Base-by-base conservation (phyloP, 208 protist genomes). In the Vickermania spadyakhi region DNA sequence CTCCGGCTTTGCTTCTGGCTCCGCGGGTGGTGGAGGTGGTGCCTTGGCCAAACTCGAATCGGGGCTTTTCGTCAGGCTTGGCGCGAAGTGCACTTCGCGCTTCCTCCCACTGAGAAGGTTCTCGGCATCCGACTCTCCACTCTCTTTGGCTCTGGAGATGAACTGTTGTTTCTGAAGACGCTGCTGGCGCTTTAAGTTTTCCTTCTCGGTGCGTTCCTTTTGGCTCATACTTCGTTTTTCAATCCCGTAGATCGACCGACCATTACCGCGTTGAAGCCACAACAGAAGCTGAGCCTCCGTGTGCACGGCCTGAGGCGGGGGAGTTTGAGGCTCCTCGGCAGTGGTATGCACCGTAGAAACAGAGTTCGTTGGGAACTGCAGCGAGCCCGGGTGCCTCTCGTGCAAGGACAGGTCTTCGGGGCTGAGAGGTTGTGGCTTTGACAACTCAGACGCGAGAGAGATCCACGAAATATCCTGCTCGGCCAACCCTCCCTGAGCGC, bases 211-310 rank as follows among this genome's bases (percentile, higher is more conserved):
- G 5, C 51, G 51, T 7, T 27, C 13, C 51, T 55, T 55, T 23
- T 27, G 51, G 7, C 11, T 45, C 36, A 45, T 45, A 18, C 52
- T n/a, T n/a, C 5, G 11, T 56, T 56, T 22, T 60, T 64, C 42
- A n/a, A 66, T 57, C 26, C 64, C 59, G 59, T 75, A 75, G 21
- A 75, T 64, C 18, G 55, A 64, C 2, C 58, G 62, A 23, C 53
- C 54, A 42, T 71, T 75, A 5, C 58, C 70, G 58, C 64, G 70
- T 54, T 71, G 11, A 2, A 75, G 60, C 14, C 70, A 29, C 51
- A 22, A 21, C 31, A 14, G 3, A 49, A 75, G 54, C 36, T 21
- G 3, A 11, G 41, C 25, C 45, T 64, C 59, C 4, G 27, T 14
- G 3, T 25, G 22, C 26, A 50, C 2, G 29, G 26, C 18, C 3